Evolutionary conservation across 768 basidiomycete genomes (phyloP).

Genomic region (Chalciporus chontae): DNA sequence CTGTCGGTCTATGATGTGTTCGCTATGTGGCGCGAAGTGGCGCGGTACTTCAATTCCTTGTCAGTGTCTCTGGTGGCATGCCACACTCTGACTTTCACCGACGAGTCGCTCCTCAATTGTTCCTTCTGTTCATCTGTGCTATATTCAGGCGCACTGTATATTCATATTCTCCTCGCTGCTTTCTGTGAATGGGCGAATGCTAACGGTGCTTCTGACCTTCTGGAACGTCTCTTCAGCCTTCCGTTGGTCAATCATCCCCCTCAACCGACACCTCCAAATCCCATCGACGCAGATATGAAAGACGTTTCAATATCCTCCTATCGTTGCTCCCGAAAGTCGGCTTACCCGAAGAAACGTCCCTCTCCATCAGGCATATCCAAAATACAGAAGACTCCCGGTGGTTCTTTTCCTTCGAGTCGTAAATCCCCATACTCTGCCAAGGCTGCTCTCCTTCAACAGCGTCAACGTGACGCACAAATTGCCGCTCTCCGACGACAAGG

Average conservation of each 20-base stretch:
- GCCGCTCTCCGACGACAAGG: conserved; percentile 68
- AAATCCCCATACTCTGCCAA: conserved; percentile 68
- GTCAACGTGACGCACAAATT: conserved; percentile 67
- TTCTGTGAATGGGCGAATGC: conserved; percentile 8
- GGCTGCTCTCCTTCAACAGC: conserved; percentile 55
- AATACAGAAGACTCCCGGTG: conserved; percentile 51
- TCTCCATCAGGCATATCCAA: conserved; percentile 79
- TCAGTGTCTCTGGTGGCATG: conserved; percentile 3
- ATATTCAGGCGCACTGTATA: conserved; percentile 2
- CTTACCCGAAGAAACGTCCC: conserved; percentile 84
- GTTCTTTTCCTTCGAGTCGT: conserved; percentile 45
- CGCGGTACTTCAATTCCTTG: conserved; percentile 1
- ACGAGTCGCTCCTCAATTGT: too few species aligned
- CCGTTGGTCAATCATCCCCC: conserved; percentile 43
- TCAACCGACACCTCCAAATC: conserved; percentile 35
- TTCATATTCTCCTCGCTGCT: conserved; percentile 6
- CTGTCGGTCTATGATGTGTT: conserved; percentile 3
- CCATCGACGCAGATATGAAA: conserved; percentile 59
- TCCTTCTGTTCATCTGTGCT: conserved; percentile 3
- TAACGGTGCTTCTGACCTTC: conserved; percentile 19
- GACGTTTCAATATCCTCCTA: conserved; percentile 60
- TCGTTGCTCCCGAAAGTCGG: conserved; percentile 57
- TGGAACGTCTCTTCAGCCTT: conserved; percentile 33
- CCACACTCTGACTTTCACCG: conserved; percentile 13
- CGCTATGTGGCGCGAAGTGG: conserved; percentile 6